Evolutionary conservation across 1,139 yeast species (phyloP), one percentile per base, ranked within the genome.

Genomic region (Kodamaea sp.): DNA sequence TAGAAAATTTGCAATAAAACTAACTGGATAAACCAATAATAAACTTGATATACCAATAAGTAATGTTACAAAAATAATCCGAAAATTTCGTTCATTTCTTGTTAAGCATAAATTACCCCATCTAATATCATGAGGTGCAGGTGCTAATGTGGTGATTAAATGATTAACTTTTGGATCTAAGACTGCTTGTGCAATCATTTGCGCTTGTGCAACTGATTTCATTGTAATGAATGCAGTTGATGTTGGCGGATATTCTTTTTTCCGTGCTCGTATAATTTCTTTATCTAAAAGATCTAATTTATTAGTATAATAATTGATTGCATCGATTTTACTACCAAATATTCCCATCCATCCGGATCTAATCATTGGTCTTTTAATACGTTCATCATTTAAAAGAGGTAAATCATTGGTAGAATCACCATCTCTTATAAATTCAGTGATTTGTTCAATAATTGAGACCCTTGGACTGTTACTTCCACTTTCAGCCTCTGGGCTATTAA

Each of bases 121-220:
- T 37, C 84, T 71, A 20, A 87, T 80, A 57, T 87, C 96, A 46
- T 81, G 82, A 2, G 96, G 95, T 2, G 96, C 90, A 0, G 96
- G 95, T 0, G 96, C 96, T 35, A 86, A 66, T 35, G 70, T 73
- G 7, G 94, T 84, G 33, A 85, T 80, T 33, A 87, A 65, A 40
- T 83, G 82, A 54, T 81, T 76, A 1, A 87, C 83, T 39, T 80
- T 74, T 0, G 96, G 95, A 46, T 88, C 94, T 37, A 87, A 65
- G 1, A 86, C 85, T 0, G 95, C 87, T 57, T 88, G 96, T 0
- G 96, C 94, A 7, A 88, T 81, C 84, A 87, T 79, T 57, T 87
- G 96, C 1, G 96, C 95, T 50, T 83, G 81, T 0, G 94, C 86
- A 7, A 86, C 95, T 2, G 87, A 75, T 46, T 81, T 83, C 92